These are phyloP conservation scores for Beta macrorhiza DNA, from an alignment of 179 eudicot genomes.

Conservation along the genomic window DNA sequence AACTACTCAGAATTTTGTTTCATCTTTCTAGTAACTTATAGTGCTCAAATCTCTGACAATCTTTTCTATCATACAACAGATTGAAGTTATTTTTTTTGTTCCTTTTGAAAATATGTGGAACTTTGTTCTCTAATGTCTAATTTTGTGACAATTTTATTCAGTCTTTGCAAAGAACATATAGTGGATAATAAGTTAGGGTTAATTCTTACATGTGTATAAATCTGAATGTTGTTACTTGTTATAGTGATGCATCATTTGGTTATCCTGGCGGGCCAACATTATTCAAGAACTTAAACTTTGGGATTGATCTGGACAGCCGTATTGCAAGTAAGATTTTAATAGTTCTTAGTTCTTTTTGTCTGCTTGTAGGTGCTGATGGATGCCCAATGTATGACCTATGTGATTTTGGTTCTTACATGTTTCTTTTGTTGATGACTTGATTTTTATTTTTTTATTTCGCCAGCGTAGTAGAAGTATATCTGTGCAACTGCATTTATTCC, in stretches of 20 bases:
- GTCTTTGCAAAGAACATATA: background rate
- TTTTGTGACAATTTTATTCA: background rate
- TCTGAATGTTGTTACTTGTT: slow-evolving; percentile 34
- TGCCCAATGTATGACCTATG: background rate
- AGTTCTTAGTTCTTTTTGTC: slow-evolving; percentile 18
- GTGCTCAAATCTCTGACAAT: background rate
- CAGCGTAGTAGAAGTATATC: background rate
- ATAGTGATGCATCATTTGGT: slow-evolving; percentile 95
- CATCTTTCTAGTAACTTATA: background rate
- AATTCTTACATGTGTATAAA: slow-evolving; percentile 7
- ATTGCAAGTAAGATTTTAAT: slow-evolving; percentile 74
- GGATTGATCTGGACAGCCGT: slow-evolving; percentile 97
- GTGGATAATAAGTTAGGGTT: background rate
- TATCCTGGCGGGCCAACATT: slow-evolving; percentile 92
- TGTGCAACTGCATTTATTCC: background rate
- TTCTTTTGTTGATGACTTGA: background rate
- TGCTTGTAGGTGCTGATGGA: slow-evolving; percentile 14
- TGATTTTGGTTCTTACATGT: background rate
- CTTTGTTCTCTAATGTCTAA: background rate
- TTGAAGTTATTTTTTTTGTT: background rate
- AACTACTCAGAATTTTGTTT: slow-evolving; percentile 1
- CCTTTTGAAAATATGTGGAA: background rate
- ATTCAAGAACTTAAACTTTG: slow-evolving; percentile 94
- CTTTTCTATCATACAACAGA: background rate
- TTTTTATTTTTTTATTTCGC: background rate